These are phyloP conservation scores for Primulina eburnea DNA, from an alignment of 257 asterid genomes.

Conservation along the genomic window DNA sequence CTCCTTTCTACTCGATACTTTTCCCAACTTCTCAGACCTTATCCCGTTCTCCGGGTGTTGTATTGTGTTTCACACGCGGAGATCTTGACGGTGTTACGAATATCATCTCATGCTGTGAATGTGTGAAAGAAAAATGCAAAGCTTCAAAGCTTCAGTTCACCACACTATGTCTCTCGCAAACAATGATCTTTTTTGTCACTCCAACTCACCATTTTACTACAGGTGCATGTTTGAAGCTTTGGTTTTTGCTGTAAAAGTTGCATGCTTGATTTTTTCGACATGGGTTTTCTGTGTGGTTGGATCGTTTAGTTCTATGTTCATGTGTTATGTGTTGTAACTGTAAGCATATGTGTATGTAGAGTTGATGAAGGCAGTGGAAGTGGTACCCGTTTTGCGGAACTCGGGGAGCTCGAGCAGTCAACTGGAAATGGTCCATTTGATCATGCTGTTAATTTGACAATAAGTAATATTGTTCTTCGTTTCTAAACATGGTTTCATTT, in stretches of 20 bases:
- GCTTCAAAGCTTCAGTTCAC: conserved; percentile 4
- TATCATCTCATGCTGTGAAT: not conserved
- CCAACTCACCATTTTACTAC: not conserved
- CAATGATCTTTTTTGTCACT: not conserved
- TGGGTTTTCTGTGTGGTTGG: not conserved
- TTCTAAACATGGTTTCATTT: not conserved
- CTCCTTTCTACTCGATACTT: conserved; percentile 12
- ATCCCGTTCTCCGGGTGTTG: not conserved
- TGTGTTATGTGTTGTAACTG: not conserved
- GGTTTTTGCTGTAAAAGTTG: not conserved
- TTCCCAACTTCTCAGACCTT: conserved; percentile 17
- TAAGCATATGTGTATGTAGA: not conserved
- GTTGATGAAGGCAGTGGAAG: not conserved
- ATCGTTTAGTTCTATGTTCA: not conserved
- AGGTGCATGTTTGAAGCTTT: not conserved
- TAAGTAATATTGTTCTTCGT: not conserved
- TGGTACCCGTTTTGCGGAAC: not conserved
- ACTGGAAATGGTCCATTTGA: not conserved
- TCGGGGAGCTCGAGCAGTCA: not conserved
- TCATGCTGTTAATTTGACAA: not conserved
- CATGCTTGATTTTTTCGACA: not conserved
- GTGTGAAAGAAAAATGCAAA: not conserved
- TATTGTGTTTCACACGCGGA: too few relatives aligned
- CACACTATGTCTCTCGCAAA: not conserved
- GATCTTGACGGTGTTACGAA: not conserved